Evolutionary conservation across 2,329 filamentous ascomycete genomes (phyloP), one percentile per base, ranked within the genome.

Genomic region (Corniculantispora saksenae): DNA sequence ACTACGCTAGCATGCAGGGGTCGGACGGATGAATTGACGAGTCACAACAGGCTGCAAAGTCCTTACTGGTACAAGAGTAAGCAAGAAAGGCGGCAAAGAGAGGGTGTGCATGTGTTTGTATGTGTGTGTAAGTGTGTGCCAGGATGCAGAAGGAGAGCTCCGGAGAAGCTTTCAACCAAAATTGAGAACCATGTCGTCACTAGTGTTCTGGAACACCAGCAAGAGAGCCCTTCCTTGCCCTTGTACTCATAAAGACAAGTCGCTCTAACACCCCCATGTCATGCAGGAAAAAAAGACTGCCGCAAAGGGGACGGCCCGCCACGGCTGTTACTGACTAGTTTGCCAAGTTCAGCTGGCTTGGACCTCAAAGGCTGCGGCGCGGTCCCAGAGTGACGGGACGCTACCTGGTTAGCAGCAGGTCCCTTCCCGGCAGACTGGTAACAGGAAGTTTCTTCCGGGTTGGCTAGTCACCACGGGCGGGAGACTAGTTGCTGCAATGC

Each of bases 401-500:
- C 1, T n/a, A 38, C 43, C 40, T 45, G 32, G 3, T 6, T 17
- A 32, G 38, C 9, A 43, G 6, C 45, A 23, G 3, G 21, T n/a
- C 13, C n/a, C 45, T 50, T 40, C 19, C 23, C 59, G 38, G 38
- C 10, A 23, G 35, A 47, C 38, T 45, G 60, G 60, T 54, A 38
- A 27, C 48, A 21, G 35, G 4, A 38, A 55, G 60, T 32, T 23
- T 47, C 47, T 23, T 45, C 50, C 40, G 19, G 27, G 43, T 19
- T 12, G 21, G 21, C 40, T 35, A 19, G n/a, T 27, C 45, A 50
- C 12, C 12, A 15, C 29, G 57, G 57, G 27, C 38, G 38, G 57
- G n/a, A 50, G n/a, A 27, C 54, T 45, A 50, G 45, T 53, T 23
- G 35, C 60, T 55, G 60, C 60, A 55, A 62, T 62, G 50, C 50